Evolutionary conservation across 495 filamentous ascomycete genomes (phyloP), one percentile per base, ranked within the genome.

Genomic region (Choiromyces venosus): DNA sequence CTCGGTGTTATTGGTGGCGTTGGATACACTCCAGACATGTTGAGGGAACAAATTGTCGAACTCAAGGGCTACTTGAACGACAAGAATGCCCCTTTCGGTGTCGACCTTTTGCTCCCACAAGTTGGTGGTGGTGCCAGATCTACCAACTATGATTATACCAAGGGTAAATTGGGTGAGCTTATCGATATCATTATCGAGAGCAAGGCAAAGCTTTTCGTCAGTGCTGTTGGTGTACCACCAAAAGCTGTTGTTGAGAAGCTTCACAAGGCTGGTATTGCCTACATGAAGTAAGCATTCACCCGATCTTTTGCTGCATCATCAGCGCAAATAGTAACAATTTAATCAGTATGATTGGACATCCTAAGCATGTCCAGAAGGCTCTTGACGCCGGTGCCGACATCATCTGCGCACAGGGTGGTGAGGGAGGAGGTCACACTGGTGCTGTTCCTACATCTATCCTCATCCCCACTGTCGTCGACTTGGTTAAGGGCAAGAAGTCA

Each of bases 31-130:
- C 95, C 95, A 75, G 93, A 96, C 33, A 98, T 98, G 95, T 88
- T 98, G 69, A 88, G 88, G 38, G 95, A 98, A 82, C 95, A 98
- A 69, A 91, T 99, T 76, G 89, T 89, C 46, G 95, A 99, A 84
- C 87, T 99, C 77, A 99, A 99, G 88, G 87, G 89, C 77, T 94
- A 88, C 83, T 82, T 99, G 65, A 87, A 86, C 52, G 92, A 98
- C 86, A 96, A 97, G 90, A 96, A 92, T 70, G 95, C 94, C n/a
- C 96, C 95, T 9, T 99, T 99, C 83, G 95, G 95, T 81, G 95
- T 99, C 64, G 95, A 99, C 84, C 88, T 99, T 52, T 85, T 98
- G 69, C 87, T 99, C 19, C 95, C 95, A 68, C 93, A 98, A 84
- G 92, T 99, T 71, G 95, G 95, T 67, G 96, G 93, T 76, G 91